Evolutionary conservation across 2,329 filamentous ascomycete genomes (phyloP), one percentile per base, ranked within the genome.

Genomic region (Pseudogymnoascus sp.): DNA sequence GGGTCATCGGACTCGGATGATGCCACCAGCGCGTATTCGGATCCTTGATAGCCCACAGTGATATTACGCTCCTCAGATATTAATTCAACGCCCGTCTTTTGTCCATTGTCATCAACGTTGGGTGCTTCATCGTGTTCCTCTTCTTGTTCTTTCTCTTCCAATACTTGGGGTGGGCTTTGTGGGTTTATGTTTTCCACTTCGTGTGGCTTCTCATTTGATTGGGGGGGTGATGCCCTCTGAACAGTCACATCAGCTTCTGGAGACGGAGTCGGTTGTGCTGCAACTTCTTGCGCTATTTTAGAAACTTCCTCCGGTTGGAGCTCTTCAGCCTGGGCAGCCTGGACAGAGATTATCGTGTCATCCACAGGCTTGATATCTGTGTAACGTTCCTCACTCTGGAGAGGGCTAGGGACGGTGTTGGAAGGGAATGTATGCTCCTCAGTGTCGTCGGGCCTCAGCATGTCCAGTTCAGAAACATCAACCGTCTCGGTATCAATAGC

Each of bases 1-100:
- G 81, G 78, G 31, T 79, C 76, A 62, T 83, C 80, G 62, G 78
- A 76, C 64, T 79, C 78, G 21, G 75, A 74, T 2, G 81, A 82
- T 36, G 83, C 82, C 67, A 87, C 87, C 6, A 87, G 71, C 12
- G 79, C 81, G 65, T 85, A 83, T 61, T 83, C 79, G 59, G 75
- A 76, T 12, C 78, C 79, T 64, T 80, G 77, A 68, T 85, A 87
- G n/a, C 78, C 69, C 15, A 87, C 77, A 41, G 78, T 78, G 15
- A 85, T 77, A 55, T 70, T 82, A 73, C 12, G 77, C 63, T 59
- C 17, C 62, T 13, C 58, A n/a, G 58, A 59, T 39, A 39, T 59
- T 13, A 59, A 41, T 21, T 55, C 10, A 33, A 55, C 2, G 17
- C 21, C 21, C 29, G 6, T 29, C 29, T 17, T 17, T n/a, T 55